Base-by-base conservation (phyloP, 2,329 filamentous ascomycete genomes). In the Botrytis galanthina region DNA sequence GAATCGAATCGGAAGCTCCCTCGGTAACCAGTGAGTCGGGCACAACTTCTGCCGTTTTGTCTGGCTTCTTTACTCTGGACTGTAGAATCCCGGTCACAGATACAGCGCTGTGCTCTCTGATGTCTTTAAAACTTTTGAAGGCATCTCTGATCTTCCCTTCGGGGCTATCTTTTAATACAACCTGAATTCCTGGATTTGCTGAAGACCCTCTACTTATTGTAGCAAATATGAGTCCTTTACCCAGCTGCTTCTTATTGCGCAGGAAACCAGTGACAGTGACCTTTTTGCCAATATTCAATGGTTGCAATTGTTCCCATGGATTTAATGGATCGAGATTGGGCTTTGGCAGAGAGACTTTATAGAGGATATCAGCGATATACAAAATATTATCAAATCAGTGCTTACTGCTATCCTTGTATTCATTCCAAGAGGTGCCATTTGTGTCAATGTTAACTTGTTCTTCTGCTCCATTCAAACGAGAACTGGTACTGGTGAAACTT, bases 251-350 rank as follows among this genome's bases (percentile, higher is more conserved):
- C 44, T 90, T 87, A 74, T 89, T 89, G 39, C 90, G 89, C 0
- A 97, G 82, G 78, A 95, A 96, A 32, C 95, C 95, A 81, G 90
- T 86, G 0, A 93, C 81, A 0, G 85, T 84, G 46, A 92, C 85
- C 32, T 83, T 79, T 12, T 84, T 63, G 54, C 83, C 82, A 9
- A 80, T 63, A 14, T 70, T 68, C 29, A 76, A 73, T 48, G 61
- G 70, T 51, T 70, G 64, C 22, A 51, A 26, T n/a, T 12, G 12
- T 16, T 35, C 63, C 37, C 76, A 70, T 61, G 67, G 72, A 54
- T 72, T 57, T 18, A 64, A 39, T 61, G 77, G 70, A 68, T 71
- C 46, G 63, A 79, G 73, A 22, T 42, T 74, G 18, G 74, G 44
- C 59, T 16, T 16, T 26, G 75, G 71, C 29, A 74, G 42, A 72